Conservation (phyloP, 768 basidiomycete species). For the Boletus coccyginus region DNA sequence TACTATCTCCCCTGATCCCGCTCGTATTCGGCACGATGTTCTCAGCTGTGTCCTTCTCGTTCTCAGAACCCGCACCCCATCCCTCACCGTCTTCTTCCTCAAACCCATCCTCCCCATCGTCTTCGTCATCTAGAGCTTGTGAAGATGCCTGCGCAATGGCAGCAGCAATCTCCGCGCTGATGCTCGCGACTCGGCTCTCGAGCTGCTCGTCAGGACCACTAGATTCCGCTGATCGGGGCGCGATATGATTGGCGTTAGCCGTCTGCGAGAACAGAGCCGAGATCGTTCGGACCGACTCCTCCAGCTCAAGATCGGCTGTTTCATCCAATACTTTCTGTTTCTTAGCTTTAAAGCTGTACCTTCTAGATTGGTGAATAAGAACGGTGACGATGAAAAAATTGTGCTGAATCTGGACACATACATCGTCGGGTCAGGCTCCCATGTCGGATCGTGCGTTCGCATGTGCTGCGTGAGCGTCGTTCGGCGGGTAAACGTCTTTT, state of each 20-base stretch:
- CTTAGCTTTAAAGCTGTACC: conserved; percentile 78
- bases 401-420: conserved; percentile 37
- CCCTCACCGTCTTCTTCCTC: conserved; percentile 41
- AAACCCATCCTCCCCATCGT: conserved; percentile 42
- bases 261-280: conserved; percentile 63
- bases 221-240: conserved; percentile 33
- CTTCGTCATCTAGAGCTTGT: conserved; percentile 54
- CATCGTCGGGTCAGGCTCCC: conserved; percentile 84
- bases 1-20: conserved; percentile 49
- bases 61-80: conserved; percentile 45
- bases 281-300: conserved; percentile 72
- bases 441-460: conserved; percentile 81
- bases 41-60: conserved; percentile 48
- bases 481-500: conserved; percentile 85
- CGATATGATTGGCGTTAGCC: conserved; percentile 33
- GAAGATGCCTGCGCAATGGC: conserved; percentile 75
- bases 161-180: conserved; percentile 78
- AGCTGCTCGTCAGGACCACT: conserved; percentile 40
- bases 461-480: conserved; percentile 86
- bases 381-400: background rate
- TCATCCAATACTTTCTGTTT: conserved; percentile 51
- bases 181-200: conserved; percentile 68
- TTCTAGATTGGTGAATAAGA: conserved; percentile 41
- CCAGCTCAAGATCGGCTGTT: conserved; percentile 58
- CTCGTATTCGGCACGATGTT: conserved; percentile 60